Percentiles rank a stretch among this genome's conserved stretches.
Conservation (phyloP, 768 basidiomycete species). For the Grammothele lineata region DNA sequence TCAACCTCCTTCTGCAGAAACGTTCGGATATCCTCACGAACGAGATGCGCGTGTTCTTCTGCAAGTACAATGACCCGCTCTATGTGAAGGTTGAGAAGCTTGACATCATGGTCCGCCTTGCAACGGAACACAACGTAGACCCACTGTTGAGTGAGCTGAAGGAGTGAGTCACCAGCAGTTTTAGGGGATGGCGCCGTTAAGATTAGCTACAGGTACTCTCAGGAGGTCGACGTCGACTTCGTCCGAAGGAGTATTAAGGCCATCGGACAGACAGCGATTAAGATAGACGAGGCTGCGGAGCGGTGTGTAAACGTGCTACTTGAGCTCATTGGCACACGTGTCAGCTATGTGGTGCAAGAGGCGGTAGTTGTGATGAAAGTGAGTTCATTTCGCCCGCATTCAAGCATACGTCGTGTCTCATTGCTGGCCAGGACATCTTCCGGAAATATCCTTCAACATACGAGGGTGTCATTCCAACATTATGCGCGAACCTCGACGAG, state of each 20-base stretch:
- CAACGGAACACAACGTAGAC: slow-evolving; percentile 88
- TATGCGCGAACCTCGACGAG: slow-evolving; percentile 94
- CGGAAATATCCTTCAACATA: slow-evolving; percentile 95
- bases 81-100: slow-evolving; percentile 99
- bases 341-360: slow-evolving; percentile 98
- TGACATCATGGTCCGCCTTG: slow-evolving; percentile 96
- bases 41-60: slow-evolving; percentile 99
- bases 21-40: slow-evolving; percentile 85
- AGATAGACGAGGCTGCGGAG: slow-evolving; percentile 90
- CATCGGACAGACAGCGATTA: slow-evolving; percentile 94
- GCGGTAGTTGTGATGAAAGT: slow-evolving; percentile 99
- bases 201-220: slow-evolving; percentile 71
- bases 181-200: neutral
- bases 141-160: slow-evolving; percentile 92
- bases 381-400: too few relatives aligned
- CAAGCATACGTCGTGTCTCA: too few relatives aligned
- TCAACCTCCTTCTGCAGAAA: slow-evolving; percentile 94
- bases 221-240: slow-evolving; percentile 98
- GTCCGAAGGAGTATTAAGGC: slow-evolving; percentile 93
- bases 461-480: slow-evolving; percentile 92
- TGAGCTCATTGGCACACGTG: slow-evolving; percentile 87
- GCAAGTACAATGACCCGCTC: slow-evolving; percentile 99
- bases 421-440: slow-evolving; percentile 79
- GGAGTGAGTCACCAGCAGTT: slow-evolving; percentile 76
- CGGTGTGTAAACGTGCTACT: slow-evolving; percentile 92